phyloP scores from a whole-genome alignment of 352 stramenopile genomes.

The Phytophthora chlamydospora region DNA sequence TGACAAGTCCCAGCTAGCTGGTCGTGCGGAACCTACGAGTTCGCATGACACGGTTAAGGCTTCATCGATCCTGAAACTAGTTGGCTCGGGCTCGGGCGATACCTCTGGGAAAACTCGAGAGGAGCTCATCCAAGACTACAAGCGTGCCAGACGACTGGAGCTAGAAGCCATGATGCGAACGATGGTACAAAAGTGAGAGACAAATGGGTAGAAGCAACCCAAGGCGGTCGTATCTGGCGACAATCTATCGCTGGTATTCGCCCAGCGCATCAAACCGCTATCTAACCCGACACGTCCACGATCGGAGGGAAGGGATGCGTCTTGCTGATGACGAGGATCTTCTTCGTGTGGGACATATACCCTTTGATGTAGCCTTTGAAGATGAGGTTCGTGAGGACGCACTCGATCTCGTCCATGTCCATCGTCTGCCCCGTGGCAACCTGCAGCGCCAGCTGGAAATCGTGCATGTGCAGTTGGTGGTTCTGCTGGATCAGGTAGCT shows the following conservation, averaged over 20 bases:
- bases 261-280: background rate
- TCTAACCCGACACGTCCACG: constrained; percentile 74
- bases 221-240: background rate
- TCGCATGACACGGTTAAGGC: constrained; percentile 31
- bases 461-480: constrained; percentile 90
- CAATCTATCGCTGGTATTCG: constrained; percentile 8
- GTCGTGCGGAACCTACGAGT: background rate
- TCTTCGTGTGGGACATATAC: constrained; percentile 97
- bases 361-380: constrained; percentile 96
- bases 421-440: constrained; percentile 87
- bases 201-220: background rate
- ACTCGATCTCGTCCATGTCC: constrained; percentile 97
- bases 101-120: constrained; percentile 52
- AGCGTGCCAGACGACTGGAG: constrained; percentile 60
- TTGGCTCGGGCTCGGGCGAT: constrained; percentile 35
- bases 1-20: constrained; percentile 9
- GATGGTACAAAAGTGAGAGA: constrained; percentile 59
- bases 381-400: constrained; percentile 97
- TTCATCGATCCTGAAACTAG: constrained; percentile 66
- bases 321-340: constrained; percentile 95
- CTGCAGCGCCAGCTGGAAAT: constrained; percentile 90
- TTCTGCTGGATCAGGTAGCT: constrained; percentile 85
- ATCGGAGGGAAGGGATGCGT: constrained; percentile 93
- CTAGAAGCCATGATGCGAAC: constrained; percentile 73
- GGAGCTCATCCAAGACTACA: constrained; percentile 70